These are phyloP conservation scores for Camillea tinctor DNA, from an alignment of 2,329 filamentous ascomycete genomes.

Conservation along the genomic window DNA sequence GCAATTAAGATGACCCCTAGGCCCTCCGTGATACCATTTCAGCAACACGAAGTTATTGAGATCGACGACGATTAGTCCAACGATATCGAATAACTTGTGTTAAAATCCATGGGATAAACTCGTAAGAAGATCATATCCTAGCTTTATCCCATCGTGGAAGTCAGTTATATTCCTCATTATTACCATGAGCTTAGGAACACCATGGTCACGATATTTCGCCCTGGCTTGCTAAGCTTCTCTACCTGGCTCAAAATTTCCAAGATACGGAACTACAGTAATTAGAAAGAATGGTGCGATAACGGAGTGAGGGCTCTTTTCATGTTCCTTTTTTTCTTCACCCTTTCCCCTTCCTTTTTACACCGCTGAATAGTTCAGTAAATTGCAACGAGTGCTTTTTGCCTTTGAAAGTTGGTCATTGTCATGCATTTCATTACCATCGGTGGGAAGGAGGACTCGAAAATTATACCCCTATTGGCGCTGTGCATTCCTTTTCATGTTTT, in stretches of 20 bases:
- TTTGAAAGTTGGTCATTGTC: neutral
- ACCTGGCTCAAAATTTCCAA: too few relatives aligned
- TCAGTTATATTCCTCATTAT: neutral
- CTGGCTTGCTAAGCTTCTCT: too few relatives aligned
- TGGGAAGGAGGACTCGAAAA: neutral
- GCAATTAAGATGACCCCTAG: slow-evolving; percentile 6
- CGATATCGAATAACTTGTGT: neutral
- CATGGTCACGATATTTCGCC: neutral
- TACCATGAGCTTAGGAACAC: neutral
- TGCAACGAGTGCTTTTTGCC: neutral
- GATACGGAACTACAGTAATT: too few relatives aligned
- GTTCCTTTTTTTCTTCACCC: too few relatives aligned
- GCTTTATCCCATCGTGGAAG: neutral
- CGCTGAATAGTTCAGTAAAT: neutral
- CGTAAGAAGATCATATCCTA: neutral
- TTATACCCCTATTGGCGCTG: neutral
- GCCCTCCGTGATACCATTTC: slow-evolving; percentile 10
- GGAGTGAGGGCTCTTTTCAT: too few relatives aligned
- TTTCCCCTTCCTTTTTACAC: neutral
- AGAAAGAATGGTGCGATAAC: neutral
- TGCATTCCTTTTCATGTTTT: neutral
- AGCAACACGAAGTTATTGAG: slow-evolving; percentile 22
- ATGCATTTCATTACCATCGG: neutral
- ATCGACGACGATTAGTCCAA: slow-evolving; percentile 16
- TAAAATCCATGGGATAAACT: too few relatives aligned